A percentile compares a stretch with the other conserved stretches of the same genome.
These are phyloP conservation scores for Ceratobasidium sp. DNA, from an alignment of 1,284 basidiomycete genomes.

Conservation along the genomic window DNA sequence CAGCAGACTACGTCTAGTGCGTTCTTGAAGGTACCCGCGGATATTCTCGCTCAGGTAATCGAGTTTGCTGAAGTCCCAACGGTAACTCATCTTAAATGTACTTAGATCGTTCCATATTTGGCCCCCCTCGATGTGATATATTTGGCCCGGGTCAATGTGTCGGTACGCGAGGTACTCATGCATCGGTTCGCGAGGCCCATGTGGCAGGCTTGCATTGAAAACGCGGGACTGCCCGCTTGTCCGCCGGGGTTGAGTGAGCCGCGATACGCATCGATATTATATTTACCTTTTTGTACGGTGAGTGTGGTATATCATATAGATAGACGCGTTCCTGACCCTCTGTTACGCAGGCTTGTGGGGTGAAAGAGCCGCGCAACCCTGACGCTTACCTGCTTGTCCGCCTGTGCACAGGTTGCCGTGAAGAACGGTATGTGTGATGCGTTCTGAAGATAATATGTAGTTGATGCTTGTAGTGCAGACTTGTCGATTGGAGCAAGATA, in stretches of 20 bases:
- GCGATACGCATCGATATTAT: constrained; percentile 7
- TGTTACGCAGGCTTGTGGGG: not conserved
- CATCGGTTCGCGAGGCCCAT: not conserved
- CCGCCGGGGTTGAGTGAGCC: constrained; percentile 7
- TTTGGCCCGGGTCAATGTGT: constrained; percentile 10
- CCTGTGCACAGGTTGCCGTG: not conserved
- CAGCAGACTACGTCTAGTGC: not conserved
- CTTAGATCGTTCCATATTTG: constrained; percentile 13
- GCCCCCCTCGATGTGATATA: constrained; percentile 8
- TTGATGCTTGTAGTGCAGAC: not conserved
- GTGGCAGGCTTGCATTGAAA: constrained; percentile 2
- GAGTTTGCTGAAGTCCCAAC: not conserved
- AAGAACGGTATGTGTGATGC: not conserved
- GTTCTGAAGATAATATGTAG: not conserved
- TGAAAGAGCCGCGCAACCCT: not conserved
- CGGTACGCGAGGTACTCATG: constrained; percentile 7
- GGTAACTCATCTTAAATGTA: not conserved
- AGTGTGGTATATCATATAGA: not conserved
- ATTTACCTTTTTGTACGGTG: constrained; percentile 16
- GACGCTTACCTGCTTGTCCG: not conserved
- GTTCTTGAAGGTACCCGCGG: not conserved
- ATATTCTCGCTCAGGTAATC: not conserved
- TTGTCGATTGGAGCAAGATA: not conserved
- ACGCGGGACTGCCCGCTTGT: constrained; percentile 8
- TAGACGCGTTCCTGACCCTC: not conserved